These are phyloP conservation scores for Ceratobasidium sp. DNA, from an alignment of 1,284 basidiomycete genomes.

Conservation along the genomic window DNA sequence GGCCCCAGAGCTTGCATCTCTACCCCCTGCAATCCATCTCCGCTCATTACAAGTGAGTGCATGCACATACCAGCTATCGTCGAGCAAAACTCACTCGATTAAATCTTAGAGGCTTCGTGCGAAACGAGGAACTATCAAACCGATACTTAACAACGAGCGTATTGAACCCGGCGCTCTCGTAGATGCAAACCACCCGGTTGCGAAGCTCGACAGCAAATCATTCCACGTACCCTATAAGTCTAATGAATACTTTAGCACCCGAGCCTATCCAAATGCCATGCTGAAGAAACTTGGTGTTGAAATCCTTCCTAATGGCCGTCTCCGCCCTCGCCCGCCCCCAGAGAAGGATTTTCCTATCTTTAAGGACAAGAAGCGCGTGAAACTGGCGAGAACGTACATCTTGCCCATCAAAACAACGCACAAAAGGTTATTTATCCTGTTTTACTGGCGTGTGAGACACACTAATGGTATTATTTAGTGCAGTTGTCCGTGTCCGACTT, in stretches of 20 bases:
- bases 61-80: neutral
- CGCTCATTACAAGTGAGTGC: conserved; percentile 18
- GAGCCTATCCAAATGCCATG: conserved; percentile 20
- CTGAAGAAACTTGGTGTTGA: conserved; percentile 18
- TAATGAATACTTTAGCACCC: conserved; percentile 11
- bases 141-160: conserved; percentile 10
- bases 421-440: neutral
- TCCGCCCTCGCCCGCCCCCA: conserved; percentile 9
- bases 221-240: neutral
- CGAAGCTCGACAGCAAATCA: neutral
- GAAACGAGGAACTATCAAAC: conserved; percentile 21
- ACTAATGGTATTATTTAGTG: neutral
- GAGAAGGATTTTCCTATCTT: conserved; percentile 14
- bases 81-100: neutral
- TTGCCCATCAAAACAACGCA: conserved; percentile 11
- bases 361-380: conserved; percentile 4
- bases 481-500: conserved; percentile 4
- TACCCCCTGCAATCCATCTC: conserved; percentile 15
- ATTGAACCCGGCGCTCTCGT: conserved; percentile 6
- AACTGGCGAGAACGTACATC: conserved; percentile 14
- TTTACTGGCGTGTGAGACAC: neutral
- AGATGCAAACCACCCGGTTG: conserved; percentile 13
- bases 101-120: neutral
- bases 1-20: conserved; percentile 11
- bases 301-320: neutral